phyloP scores from a whole-genome alignment of 306 rosid species.

The Quercus wislizeni region DNA sequence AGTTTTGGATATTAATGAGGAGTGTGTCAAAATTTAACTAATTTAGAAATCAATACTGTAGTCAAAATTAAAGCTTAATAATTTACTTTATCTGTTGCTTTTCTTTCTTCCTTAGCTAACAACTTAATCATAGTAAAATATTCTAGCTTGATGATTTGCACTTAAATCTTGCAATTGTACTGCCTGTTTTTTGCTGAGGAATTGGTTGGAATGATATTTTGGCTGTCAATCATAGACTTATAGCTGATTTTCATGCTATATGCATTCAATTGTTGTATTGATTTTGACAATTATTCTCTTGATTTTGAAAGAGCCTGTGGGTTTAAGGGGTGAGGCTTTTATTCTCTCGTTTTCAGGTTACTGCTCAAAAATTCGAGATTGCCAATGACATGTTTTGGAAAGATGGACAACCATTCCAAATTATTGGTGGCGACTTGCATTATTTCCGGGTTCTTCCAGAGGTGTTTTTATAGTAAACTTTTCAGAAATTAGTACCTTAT shows the following conservation, averaged over 20 bases:
- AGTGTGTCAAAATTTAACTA: neutral
- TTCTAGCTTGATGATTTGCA: neutral
- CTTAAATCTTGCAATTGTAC: no score
- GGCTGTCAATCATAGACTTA: neutral
- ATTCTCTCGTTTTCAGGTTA: neutral
- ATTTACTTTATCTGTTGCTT: neutral
- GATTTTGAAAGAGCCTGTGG: neutral
- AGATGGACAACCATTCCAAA: slow-evolving; percentile 4
- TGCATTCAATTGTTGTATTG: neutral
- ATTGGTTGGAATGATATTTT: neutral
- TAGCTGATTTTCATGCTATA: neutral
- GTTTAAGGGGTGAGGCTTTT: neutral
- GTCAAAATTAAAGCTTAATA: neutral
- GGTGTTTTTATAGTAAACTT: slow-evolving; percentile 38
- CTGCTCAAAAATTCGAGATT: neutral
- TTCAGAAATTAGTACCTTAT: neutral
- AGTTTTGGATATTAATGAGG: neutral
- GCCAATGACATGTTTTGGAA: slow-evolving; percentile 6
- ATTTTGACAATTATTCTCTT: neutral
- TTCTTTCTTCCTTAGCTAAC: neutral
- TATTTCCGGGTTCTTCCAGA: slow-evolving; percentile 89
- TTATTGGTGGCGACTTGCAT: slow-evolving; percentile 91
- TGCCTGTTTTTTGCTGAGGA: neutral
- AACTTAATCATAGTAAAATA: neutral
- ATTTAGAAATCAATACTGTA: neutral